A percentile compares a stretch with the other conserved stretches of the same genome.
phyloP scores from a whole-genome alignment of 331 rosid species.

The Pyracantha coccinea region DNA sequence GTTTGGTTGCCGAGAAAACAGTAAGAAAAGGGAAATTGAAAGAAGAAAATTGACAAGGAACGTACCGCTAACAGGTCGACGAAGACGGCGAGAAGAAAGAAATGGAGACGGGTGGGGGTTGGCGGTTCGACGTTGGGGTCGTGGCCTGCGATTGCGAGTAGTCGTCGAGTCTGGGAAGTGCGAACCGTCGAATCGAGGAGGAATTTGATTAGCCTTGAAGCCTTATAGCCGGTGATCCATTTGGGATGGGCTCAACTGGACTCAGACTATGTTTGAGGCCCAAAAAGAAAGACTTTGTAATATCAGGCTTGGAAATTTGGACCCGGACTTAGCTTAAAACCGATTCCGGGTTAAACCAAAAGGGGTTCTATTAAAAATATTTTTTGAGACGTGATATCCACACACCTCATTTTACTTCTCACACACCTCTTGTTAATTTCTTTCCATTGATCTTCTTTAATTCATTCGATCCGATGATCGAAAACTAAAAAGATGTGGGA shows the following conservation, averaged over 20 bases:
- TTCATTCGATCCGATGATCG: too few species aligned
- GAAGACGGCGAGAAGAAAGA: not conserved
- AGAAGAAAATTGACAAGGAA: not conserved
- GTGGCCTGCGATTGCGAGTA: not conserved
- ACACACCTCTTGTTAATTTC: too few species aligned
- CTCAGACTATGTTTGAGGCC: not conserved
- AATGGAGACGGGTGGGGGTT: not conserved
- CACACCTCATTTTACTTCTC: too few species aligned
- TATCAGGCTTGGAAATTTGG: too few species aligned
- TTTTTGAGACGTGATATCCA: too few species aligned
- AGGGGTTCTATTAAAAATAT: too few species aligned
- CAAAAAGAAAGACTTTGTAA: too few species aligned
- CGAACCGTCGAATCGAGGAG: not conserved
- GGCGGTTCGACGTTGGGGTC: not conserved
- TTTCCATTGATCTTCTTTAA: too few species aligned
- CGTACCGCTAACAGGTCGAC: not conserved
- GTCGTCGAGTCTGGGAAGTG: not conserved
- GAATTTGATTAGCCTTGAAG: not conserved
- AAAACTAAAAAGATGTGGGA: too few species aligned
- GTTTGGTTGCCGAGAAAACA: not conserved
- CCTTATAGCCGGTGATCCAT: not conserved
- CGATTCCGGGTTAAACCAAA: too few species aligned
- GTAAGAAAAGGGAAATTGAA: not conserved
- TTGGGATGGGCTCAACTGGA: not conserved
- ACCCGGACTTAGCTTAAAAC: too few species aligned